Conservation (phyloP, 1,139 yeast species). For the Geotrichum reessii region DNA sequence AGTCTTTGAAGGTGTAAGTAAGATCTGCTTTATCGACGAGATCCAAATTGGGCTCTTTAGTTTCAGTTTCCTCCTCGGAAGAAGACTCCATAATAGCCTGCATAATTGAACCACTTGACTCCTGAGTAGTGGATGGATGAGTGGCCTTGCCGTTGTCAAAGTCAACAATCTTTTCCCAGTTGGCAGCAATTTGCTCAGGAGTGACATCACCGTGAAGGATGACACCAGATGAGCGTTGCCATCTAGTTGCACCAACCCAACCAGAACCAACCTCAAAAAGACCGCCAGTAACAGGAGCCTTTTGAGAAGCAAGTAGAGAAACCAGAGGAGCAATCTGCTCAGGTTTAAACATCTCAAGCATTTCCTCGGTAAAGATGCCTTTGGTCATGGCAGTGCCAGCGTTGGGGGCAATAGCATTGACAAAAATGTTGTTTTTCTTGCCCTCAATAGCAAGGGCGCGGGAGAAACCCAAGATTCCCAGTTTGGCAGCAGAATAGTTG, state of each 20-base stretch:
- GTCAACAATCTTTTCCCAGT: slow-evolving; percentile 61
- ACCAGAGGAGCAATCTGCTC: slow-evolving; percentile 87
- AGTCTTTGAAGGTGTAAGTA: slow-evolving; percentile 59
- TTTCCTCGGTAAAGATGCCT: slow-evolving; percentile 76
- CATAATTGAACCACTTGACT: slow-evolving; percentile 65
- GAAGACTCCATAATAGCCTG: slow-evolving; percentile 59
- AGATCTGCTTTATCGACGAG: slow-evolving; percentile 38
- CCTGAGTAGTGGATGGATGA: too few relatives aligned
- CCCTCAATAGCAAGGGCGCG: slow-evolving; percentile 90
- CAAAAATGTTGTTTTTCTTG: slow-evolving; percentile 65
- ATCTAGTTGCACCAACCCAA: slow-evolving; percentile 91
- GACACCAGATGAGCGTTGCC: slow-evolving; percentile 90
- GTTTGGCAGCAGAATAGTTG: slow-evolving; percentile 90
- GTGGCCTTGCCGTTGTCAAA: slow-evolving; percentile 53
- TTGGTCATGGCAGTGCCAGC: slow-evolving; percentile 97
- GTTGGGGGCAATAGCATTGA: slow-evolving; percentile 88
- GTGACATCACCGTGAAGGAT: slow-evolving; percentile 52
- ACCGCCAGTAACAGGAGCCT: slow-evolving; percentile 63
- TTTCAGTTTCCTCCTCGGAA: slow-evolving; percentile 38
- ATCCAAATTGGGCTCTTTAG: slow-evolving; percentile 21
- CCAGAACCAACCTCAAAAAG: slow-evolving; percentile 79
- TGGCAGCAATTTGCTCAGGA: slow-evolving; percentile 66
- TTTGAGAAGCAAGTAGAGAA: slow-evolving; percentile 69
- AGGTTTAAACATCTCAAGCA: slow-evolving; percentile 76
- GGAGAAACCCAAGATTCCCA: slow-evolving; percentile 80